A percentile compares a stretch with the other conserved stretches of the same genome.
Conservation (phyloP, 1,284 basidiomycete genomes). For the Ceratobasidium sp. region DNA sequence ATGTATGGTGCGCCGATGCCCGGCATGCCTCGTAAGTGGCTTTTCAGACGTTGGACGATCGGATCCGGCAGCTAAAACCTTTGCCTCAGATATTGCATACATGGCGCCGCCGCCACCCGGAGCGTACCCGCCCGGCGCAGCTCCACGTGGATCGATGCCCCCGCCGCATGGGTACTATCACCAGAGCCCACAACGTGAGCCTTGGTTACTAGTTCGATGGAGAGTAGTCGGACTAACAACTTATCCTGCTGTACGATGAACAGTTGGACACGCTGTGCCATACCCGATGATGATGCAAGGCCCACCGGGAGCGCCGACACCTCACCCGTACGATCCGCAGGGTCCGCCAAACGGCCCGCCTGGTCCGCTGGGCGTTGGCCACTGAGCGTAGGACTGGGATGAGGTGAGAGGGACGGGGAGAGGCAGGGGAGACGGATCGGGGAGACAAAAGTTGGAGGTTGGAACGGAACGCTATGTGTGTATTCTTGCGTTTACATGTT, state of each 20-base stretch:
- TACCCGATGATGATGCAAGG: constrained; percentile 82
- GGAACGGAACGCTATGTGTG: not conserved
- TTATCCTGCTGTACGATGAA: constrained; percentile 14
- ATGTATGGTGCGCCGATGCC: constrained; percentile 81
- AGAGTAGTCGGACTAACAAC: constrained; percentile 47
- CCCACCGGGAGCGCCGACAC: constrained; percentile 56
- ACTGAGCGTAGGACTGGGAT: constrained; percentile 49
- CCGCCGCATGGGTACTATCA: constrained; percentile 82
- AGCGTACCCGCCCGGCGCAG: constrained; percentile 72
- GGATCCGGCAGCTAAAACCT: not conserved
- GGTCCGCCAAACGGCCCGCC: constrained; percentile 57
- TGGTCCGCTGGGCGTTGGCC: constrained; percentile 73
- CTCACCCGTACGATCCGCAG: constrained; percentile 71
- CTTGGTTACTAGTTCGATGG: constrained; percentile 44
- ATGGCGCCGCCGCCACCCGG: constrained; percentile 66
- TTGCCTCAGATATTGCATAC: constrained; percentile 67
- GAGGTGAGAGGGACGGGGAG: not conserved
- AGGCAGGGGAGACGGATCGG: not conserved
- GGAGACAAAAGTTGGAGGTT: not conserved
- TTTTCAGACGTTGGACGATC: not conserved
- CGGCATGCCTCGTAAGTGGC: constrained; percentile 77
- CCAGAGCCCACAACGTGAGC: constrained; percentile 81
- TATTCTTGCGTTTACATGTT: constrained; percentile 1
- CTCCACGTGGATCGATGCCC: constrained; percentile 75
- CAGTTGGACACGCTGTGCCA: constrained; percentile 81